Conservation (phyloP, 345 rosid genomes). For the Populus ilicifolia region DNA sequence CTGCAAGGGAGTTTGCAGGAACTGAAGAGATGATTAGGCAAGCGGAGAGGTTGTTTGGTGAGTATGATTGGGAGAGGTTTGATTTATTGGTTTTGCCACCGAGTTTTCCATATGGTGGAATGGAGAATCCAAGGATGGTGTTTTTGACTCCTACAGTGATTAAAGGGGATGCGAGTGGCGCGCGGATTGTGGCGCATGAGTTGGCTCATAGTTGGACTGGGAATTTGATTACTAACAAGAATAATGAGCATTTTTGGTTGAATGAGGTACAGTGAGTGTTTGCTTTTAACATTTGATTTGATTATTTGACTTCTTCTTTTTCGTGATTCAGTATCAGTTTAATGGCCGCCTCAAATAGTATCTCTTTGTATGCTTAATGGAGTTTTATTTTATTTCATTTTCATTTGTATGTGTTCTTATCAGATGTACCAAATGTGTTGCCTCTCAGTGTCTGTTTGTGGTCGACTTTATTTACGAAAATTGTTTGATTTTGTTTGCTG, state of each 20-base stretch:
- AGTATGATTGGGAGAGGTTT: conserved; percentile 84
- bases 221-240: conserved; percentile 78
- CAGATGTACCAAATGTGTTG: neutral
- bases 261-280: conserved; percentile 58
- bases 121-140: conserved; percentile 91
- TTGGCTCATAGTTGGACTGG: conserved; percentile 97
- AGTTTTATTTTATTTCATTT: neutral
- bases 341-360: neutral
- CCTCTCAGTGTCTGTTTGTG: neutral
- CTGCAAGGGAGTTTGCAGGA: conserved; percentile 79
- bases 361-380: neutral
- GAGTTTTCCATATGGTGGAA: conserved; percentile 88
- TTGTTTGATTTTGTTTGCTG: neutral
- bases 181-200: conserved; percentile 87
- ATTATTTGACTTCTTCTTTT: neutral
- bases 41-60: conserved; percentile 76
- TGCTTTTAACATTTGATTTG: neutral
- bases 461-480: neutral
- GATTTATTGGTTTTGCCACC: conserved; percentile 87
- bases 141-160: conserved; percentile 88
- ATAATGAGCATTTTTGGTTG: conserved; percentile 91
- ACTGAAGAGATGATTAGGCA: conserved; percentile 86
- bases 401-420: neutral
- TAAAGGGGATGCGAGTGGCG: conserved; percentile 84
- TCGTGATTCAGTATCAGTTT: neutral